Evolutionary conservation across 495 filamentous ascomycete genomes (phyloP).

Genomic region (Neurospora terricola): DNA sequence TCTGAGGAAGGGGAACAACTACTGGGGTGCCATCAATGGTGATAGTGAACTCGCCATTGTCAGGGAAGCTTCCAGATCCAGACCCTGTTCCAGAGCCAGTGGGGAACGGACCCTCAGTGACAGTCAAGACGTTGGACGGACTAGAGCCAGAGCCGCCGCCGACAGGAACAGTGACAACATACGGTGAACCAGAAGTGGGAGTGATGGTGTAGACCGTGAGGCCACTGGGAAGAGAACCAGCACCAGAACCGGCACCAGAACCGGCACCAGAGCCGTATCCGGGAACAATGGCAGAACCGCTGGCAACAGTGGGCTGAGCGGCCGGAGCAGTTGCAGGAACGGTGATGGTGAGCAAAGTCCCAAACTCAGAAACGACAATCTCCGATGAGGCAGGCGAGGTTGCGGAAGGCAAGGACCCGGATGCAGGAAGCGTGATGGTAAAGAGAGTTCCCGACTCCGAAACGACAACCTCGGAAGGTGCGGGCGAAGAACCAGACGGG

Average conservation of each 20-base stretch:
- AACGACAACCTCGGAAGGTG: background rate
- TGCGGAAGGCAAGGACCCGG: background rate
- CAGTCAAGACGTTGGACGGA: background rate
- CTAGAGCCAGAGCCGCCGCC: background rate
- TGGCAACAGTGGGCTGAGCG: background rate
- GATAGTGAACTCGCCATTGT: background rate
- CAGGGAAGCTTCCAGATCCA: background rate
- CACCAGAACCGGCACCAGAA: background rate
- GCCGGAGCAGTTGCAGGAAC: background rate
- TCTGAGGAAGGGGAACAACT: background rate
- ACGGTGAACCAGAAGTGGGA: constrained; percentile 5
- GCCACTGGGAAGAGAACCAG: background rate
- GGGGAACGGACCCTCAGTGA: background rate
- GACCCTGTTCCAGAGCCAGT: background rate
- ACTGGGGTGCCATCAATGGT: background rate
- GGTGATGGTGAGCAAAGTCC: background rate
- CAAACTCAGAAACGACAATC: background rate
- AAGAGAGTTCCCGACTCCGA: background rate
- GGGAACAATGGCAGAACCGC: background rate
- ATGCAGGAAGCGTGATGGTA: background rate
- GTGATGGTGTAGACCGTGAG: constrained; percentile 8
- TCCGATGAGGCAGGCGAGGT: background rate
- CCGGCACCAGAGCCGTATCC: background rate
- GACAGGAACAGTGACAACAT: constrained; percentile 6
- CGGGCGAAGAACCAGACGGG: background rate